Conservation (phyloP, 345 rosid species). For the Trapa incisa region DNA sequence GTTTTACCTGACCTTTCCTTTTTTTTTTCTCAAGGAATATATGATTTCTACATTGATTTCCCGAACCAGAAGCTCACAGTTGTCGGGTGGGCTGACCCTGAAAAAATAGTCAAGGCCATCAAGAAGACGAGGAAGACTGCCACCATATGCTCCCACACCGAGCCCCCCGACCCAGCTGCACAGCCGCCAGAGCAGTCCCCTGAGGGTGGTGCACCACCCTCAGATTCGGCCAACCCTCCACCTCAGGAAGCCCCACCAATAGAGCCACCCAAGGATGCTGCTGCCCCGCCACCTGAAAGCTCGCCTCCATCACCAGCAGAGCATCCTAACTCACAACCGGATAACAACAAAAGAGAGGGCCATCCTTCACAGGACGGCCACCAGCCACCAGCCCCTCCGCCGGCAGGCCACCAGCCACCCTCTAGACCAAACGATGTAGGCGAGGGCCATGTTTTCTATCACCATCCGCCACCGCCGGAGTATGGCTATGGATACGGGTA, state of each 20-base stretch:
- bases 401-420: not conserved
- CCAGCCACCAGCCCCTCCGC: not conserved
- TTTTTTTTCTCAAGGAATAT: conserved; percentile 32
- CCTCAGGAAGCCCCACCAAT: conserved; percentile 24
- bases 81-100: conserved; percentile 69
- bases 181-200: conserved; percentile 24
- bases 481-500: conserved; percentile 2
- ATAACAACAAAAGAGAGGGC: not conserved
- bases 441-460: not conserved
- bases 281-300: not conserved
- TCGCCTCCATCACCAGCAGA: not conserved
- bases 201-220: conserved; percentile 25
- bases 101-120: conserved; percentile 47
- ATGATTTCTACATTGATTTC: conserved; percentile 43
- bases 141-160: conserved; percentile 40
- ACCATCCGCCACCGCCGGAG: not conserved
- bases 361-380: not conserved
- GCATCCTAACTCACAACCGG: conserved; percentile 2
- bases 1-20: not conserved
- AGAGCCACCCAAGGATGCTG: conserved; percentile 18
- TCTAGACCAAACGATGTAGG: conserved; percentile 1
- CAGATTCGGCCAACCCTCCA: conserved; percentile 26
- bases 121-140: conserved; percentile 57
- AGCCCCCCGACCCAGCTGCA: conserved; percentile 23
- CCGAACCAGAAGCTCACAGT: conserved; percentile 56